A percentile compares a stretch with the other conserved stretches of the same genome.
Evolutionary conservation across 2,329 filamentous ascomycete genomes (phyloP).

Genomic region (Fusarium armeniacum): DNA sequence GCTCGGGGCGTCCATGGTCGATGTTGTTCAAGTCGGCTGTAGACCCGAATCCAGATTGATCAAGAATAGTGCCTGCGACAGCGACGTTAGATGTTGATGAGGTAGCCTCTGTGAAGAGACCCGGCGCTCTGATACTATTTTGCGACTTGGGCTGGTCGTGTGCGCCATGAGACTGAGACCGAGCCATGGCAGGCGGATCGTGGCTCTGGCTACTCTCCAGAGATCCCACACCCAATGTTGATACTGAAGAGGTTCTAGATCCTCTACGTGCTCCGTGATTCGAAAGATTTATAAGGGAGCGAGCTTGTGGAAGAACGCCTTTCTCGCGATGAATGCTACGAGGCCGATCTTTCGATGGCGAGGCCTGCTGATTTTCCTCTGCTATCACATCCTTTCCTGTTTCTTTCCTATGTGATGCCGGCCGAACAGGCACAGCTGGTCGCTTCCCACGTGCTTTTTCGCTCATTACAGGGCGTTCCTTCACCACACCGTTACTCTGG

Average conservation of each 20-base stretch:
- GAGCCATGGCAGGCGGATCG: constrained; percentile 49
- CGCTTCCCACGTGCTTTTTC: constrained; percentile 66
- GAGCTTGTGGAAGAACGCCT: constrained; percentile 41
- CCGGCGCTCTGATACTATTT: constrained; percentile 40
- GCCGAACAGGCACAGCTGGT: constrained; percentile 51
- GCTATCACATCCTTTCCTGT: constrained; percentile 19
- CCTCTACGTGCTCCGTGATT: constrained; percentile 40
- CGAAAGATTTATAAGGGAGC: constrained; percentile 46
- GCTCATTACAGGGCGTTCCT: constrained; percentile 51
- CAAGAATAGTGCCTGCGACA: constrained; percentile 61
- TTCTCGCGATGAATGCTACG: constrained; percentile 31
- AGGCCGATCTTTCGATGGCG: constrained; percentile 25
- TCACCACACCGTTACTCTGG: constrained; percentile 16
- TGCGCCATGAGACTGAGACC: constrained; percentile 53
- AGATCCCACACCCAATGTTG: constrained; percentile 44
- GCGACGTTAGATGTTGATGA: constrained; percentile 60
- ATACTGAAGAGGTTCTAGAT: constrained; percentile 44
- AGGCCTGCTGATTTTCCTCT: constrained; percentile 12
- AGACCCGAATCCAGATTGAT: constrained; percentile 54
- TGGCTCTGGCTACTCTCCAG: constrained; percentile 39
- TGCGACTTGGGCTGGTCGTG: constrained; percentile 43
- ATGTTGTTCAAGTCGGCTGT: constrained; percentile 50
- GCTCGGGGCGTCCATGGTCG: constrained; percentile 36
- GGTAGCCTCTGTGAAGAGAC: constrained; percentile 55
- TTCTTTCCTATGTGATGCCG: constrained; percentile 35